Evolutionary conservation across 352 stramenopile species (phyloP).

Genomic region (Phytophthora pseudosyringae): DNA sequence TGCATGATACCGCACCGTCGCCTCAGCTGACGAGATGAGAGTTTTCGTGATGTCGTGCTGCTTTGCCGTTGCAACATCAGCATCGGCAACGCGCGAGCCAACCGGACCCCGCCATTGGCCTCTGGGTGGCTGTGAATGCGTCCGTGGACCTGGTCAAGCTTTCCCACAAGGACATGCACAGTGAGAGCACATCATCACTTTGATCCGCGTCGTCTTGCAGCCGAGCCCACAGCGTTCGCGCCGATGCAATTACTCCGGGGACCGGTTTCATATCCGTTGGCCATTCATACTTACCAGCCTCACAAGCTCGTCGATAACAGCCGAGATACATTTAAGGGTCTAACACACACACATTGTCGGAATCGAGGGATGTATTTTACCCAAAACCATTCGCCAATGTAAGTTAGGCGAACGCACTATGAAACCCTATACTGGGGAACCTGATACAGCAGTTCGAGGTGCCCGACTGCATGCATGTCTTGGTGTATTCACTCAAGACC

Average conservation of each 20-base stretch:
- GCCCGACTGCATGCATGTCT: too few species aligned
- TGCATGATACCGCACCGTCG: slow-evolving; percentile 5
- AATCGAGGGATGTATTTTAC: too few species aligned
- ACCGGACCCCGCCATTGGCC: background rate
- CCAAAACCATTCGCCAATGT: too few species aligned
- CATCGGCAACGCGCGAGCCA: background rate
- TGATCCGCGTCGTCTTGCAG: too few species aligned
- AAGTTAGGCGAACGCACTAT: too few species aligned
- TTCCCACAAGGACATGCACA: slow-evolving; percentile 6
- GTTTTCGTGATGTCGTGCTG: background rate
- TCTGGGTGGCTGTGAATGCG: background rate
- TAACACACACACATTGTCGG: too few species aligned
- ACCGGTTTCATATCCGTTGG: background rate
- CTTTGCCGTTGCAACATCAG: background rate
- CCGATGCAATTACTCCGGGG: too few species aligned
- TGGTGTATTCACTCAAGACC: too few species aligned
- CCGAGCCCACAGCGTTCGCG: too few species aligned
- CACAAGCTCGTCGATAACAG: slow-evolving; percentile 8
- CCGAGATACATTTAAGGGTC: slow-evolving; percentile 18
- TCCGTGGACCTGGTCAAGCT: background rate
- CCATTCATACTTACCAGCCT: background rate
- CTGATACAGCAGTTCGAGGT: too few species aligned
- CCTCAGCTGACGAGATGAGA: background rate
- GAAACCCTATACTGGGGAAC: too few species aligned
- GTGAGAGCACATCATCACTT: too few species aligned